Percentiles rank a stretch among this genome's conserved stretches.
phyloP scores from a whole-genome alignment of 176 grass and related monocot genomes.

The Triticum dicoccoides region DNA sequence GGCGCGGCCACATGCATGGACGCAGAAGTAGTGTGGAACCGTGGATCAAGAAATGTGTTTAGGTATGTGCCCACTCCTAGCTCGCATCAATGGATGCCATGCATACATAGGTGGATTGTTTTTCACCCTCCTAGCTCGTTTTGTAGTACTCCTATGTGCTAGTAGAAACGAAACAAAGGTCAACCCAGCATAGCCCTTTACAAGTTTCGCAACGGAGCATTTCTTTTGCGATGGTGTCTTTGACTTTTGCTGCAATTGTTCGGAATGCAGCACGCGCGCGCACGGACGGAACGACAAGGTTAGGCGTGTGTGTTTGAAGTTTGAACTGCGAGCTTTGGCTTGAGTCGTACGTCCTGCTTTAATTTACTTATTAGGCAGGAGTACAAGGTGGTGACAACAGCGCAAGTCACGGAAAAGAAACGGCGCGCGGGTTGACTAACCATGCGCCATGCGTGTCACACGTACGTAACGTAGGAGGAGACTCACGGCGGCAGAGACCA shows the following conservation, averaged over 20 bases:
- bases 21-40: not conserved
- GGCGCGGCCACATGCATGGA: not conserved
- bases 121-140: not conserved
- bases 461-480: not conserved
- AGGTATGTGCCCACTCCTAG: not conserved
- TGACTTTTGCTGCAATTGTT: no score
- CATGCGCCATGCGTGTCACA: not conserved
- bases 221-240: no score
- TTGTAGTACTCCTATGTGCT: not conserved
- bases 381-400: not conserved
- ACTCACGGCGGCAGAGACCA: not conserved
- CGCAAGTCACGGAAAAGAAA: not conserved
- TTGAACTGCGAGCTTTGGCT: not conserved
- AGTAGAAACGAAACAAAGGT: conserved; percentile 4
- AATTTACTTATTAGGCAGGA: no score
- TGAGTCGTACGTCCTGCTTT: no score
- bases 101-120: not conserved
- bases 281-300: not conserved
- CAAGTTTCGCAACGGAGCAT: no score
- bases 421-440: not conserved
- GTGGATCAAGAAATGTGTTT: not conserved
- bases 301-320: conserved; percentile 11
- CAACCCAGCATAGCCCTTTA: not conserved
- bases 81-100: not conserved
- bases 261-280: not conserved